Base-by-base conservation (phyloP, 805 yeast genomes). In the Yamadazyma tumulicola region DNA sequence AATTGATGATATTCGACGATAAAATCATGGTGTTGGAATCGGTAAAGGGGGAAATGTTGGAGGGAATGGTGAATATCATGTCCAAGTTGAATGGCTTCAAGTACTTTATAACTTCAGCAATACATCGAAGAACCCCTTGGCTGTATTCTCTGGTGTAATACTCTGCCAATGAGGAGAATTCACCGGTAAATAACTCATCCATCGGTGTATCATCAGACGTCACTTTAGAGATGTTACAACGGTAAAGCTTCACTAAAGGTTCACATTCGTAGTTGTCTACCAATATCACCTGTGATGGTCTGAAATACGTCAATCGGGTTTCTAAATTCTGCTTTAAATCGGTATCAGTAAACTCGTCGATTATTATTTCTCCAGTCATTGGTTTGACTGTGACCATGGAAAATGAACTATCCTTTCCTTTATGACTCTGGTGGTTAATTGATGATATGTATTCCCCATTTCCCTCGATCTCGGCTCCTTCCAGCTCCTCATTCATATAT, bases 251-350 rank as follows among this genome's bases (percentile, higher is more conserved):
- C 14, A 56, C 48, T 15, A 54, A 37, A 24, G 41, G 44, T 25
- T 47, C 34, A 6, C 44, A 32, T 13, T 43, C 38, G 24, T 39
- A 37, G 29, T 33, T 33, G 11, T 46, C 45, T 6, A 76, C 48
- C 9, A 73, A 46, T 1, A 88, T 41, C 9, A 85, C 69, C 54
- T 91, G 97, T 26, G 79, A 73, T 0, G 97, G 97, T 26, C 75
- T 75, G 39, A 89, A 59, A 54, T 85, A 87, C 29, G 75, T 59
- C 6, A 87, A 54, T 35, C 97, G 59, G 0, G 94, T 85, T 42
- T 84, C 88, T 14, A 91, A 57, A 43, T 81, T 81, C 26, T 63
- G 71, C n/a, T 81, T 67, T 8, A 75, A 42, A 8, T 61, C 54
- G 13, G 68, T 67, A 49, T 88, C 97, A 3, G 52, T 52, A 51